A percentile compares a stretch with the other conserved stretches of the same genome.
phyloP scores from a whole-genome alignment of 768 basidiomycete genomes.

The Sistotremastrum suecicum region DNA sequence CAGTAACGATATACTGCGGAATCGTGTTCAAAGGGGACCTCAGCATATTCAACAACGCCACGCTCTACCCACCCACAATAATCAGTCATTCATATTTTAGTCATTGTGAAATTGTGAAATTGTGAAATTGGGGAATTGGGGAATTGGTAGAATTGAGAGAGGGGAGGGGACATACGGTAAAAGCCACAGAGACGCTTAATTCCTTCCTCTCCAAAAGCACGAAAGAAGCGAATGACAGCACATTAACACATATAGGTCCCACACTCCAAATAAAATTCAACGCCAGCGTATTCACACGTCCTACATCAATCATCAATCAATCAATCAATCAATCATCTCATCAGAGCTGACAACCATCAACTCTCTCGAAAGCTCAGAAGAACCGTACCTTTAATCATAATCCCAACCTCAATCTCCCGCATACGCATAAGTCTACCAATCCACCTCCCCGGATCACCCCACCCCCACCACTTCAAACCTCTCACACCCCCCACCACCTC shows the following conservation, averaged over 20 bases:
- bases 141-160: too few relatives aligned
- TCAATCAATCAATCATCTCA: too few relatives aligned
- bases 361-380: too few relatives aligned
- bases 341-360: too few relatives aligned
- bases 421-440: slow-evolving; percentile 49
- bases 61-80: slow-evolving; percentile 29
- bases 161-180: slow-evolving; percentile 41
- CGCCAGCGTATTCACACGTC: too few relatives aligned
- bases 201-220: slow-evolving; percentile 52
- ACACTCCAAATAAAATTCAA: slow-evolving; percentile 33
- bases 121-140: too few relatives aligned
- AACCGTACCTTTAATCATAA: not conserved
- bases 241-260: slow-evolving; percentile 68
- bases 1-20: slow-evolving; percentile 64
- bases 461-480: too few relatives aligned
- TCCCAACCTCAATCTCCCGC: slow-evolving; percentile 23
- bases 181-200: slow-evolving; percentile 67
- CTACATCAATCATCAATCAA: too few relatives aligned
- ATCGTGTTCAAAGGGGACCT: slow-evolving; percentile 55
- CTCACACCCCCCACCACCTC: slow-evolving; percentile 42
- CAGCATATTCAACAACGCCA: slow-evolving; percentile 79
- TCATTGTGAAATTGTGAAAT: too few relatives aligned
- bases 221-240: slow-evolving; percentile 65
- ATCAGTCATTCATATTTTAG: not conserved
- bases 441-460: slow-evolving; percentile 25